These are phyloP conservation scores for Lablab purpureus DNA, from an alignment of 306 rosid species.

Conservation along the genomic window DNA sequence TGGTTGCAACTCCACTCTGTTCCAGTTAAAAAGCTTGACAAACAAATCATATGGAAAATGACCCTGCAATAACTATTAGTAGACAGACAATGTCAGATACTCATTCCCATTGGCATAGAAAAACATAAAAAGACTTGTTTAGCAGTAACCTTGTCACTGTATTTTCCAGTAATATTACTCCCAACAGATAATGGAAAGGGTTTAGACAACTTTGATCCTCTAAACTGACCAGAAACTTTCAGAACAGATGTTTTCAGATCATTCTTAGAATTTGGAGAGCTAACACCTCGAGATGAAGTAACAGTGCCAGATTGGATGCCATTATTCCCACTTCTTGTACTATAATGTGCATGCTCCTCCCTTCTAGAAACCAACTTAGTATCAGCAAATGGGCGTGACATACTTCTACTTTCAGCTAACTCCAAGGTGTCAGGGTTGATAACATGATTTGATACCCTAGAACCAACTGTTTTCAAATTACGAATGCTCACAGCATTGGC, in stretches of 20 bases:
- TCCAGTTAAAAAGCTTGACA: slow-evolving; percentile 84
- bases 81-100: slow-evolving; percentile 39
- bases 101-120: slow-evolving; percentile 3
- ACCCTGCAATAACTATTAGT: slow-evolving; percentile 59
- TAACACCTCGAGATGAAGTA: slow-evolving; percentile 54
- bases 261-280: slow-evolving; percentile 60
- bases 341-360: slow-evolving; percentile 45
- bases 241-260: slow-evolving; percentile 62
- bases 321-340: slow-evolving; percentile 50
- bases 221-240: slow-evolving; percentile 72
- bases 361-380: slow-evolving; percentile 48
- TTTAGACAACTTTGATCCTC: slow-evolving; percentile 70
- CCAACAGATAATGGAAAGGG: slow-evolving; percentile 49
- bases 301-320: slow-evolving; percentile 54
- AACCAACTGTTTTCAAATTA: slow-evolving; percentile 48
- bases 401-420: slow-evolving; percentile 51
- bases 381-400: slow-evolving; percentile 44
- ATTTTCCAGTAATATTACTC: slow-evolving; percentile 62
- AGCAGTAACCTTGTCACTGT: slow-evolving; percentile 68
- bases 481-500: slow-evolving; percentile 48
- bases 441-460: slow-evolving; percentile 53
- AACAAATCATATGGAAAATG: slow-evolving; percentile 76
- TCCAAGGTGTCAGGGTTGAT: slow-evolving; percentile 48
- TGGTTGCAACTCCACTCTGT: slow-evolving; percentile 72
- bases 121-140: slow-evolving; percentile 8